Base-by-base conservation (phyloP, 768 basidiomycete species). In the Phylloporus rhodoxanthus region DNA sequence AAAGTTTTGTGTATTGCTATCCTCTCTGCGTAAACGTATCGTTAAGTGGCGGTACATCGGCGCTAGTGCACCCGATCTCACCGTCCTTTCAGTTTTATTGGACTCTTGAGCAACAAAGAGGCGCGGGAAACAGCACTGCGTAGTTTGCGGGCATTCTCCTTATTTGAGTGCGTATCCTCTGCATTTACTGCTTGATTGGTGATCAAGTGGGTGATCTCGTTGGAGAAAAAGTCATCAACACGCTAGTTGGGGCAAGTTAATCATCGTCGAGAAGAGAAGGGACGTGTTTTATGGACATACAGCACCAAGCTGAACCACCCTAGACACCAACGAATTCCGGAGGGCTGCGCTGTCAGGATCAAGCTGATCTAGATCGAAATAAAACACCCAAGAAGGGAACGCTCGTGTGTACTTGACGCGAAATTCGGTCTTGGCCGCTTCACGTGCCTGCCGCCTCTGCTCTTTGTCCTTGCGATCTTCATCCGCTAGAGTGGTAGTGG, bases 191-290 rank as follows among this genome's bases (percentile, higher is more conserved):
- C 63, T 47, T 75, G 73, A 59, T 86, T 78, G 46, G 87, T 88
- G 62, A 95, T 84, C 54, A 97, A 76, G 70, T 98, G 95, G 0
- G 92, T 93, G 21, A 95, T 81, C 42, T 81, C 77, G 42, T 76
- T 82, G 26, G 87, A 90, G 67, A 97, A 94, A 75, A 96, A 96
- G 53, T 83, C 79, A 43, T 95, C 91, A 48, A 91, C 79, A 48
- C 74, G 75, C 96, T 98, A 60, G 30, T 51, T 17, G 44, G 38
- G 43, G 36, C 14, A n/a, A 44, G 45, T 46, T 21, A 43, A 51
- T 52, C 29, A 29, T 36, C 42, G 26, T 45, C 19, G 10, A 43
- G 25, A 48, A 45, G 32, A 43, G 26, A 26, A 14, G 13, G 8
- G 8, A 17, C 3, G n/a, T 25, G 41, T 21, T 19, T 26, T 30